Percentiles rank a stretch among this genome's conserved stretches.
Conservation (phyloP, 202 grass and related monocot genomes). For the Panicum virgatum region DNA sequence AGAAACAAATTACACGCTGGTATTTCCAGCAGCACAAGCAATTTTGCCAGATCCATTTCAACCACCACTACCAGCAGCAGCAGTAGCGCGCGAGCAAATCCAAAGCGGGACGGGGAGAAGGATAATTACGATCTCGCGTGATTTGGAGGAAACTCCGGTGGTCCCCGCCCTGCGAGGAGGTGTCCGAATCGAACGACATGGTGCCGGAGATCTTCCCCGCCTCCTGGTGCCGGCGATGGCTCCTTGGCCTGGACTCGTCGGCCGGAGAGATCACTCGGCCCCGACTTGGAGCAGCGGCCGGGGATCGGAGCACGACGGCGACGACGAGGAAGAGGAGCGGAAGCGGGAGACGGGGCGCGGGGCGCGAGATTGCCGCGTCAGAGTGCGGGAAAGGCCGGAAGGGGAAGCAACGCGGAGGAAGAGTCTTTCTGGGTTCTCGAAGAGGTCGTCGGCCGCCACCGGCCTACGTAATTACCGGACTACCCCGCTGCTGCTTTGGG, state of each 20-base stretch:
- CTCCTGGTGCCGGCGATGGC: neutral
- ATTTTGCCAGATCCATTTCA: slow-evolving; percentile 39
- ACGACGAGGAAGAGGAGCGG: neutral
- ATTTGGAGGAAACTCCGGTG: slow-evolving; percentile 70
- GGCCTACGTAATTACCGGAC: slow-evolving; percentile 13
- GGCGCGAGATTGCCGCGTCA: slow-evolving; percentile 26
- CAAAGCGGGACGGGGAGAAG: neutral
- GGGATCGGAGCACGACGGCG: slow-evolving; percentile 9
- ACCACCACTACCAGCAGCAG: slow-evolving; percentile 24
- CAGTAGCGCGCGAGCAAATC: slow-evolving; percentile 19
- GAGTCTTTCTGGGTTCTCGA: slow-evolving; percentile 11
- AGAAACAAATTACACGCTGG: neutral
- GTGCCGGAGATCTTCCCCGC: slow-evolving; percentile 22
- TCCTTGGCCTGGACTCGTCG: slow-evolving; percentile 5
- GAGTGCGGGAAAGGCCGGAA: slow-evolving; percentile 4
- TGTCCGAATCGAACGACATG: slow-evolving; percentile 82
- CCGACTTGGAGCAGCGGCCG: slow-evolving; percentile 18
- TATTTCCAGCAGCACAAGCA: slow-evolving; percentile 17
- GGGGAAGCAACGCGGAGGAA: neutral
- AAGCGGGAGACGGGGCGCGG: neutral
- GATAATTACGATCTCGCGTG: slow-evolving; percentile 72
- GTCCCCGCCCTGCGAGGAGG: slow-evolving; percentile 69
- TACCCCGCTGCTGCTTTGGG: slow-evolving; percentile 3
- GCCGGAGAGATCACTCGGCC: slow-evolving; percentile 36
- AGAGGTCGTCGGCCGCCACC: slow-evolving; percentile 42